Evolutionary conservation across 345 rosid genomes (phyloP), one percentile per base, ranked within the genome.

Genomic region (Orychophragmus violaceus): DNA sequence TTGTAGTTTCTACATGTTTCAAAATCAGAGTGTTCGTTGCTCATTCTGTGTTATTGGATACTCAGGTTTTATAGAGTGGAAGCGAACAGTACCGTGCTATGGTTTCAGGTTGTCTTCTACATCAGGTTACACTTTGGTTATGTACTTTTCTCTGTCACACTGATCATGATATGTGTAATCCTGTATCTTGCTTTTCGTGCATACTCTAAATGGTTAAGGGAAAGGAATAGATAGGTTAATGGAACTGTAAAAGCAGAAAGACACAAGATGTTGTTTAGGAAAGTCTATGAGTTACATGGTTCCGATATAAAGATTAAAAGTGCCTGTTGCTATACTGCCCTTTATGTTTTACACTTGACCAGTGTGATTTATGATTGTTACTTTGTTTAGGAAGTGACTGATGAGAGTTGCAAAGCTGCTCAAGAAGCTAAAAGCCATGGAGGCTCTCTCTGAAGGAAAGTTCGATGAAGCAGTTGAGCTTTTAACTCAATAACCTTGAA

Each of bases 61-160:
- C 25, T 33, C 83, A 90, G 99, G 82, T 94, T 88, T 77, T 94
- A 94, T 78, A 90, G 75, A 75, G 91, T 84, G 68, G 81, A 77
- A n/a, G 82, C 21, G 6, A 83, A 88, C 69, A 76, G 64, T 66
- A 80, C 89, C 23, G 80, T 87, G 78, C 81, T 94, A 50, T 88
- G 99, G 99, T 94, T 90, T 94, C 99, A 94, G 99, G 99, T 94
- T 94, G 90, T 92, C 92, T 81, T 79, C 81, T 74, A n/a, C 17
- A 87, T 74, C 96, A 90, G 93, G 96, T 88, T 81, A 88, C 90
- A 77, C 64, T 81, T 85, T 74, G 19, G 42, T 72, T 84, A n/a
- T n/a, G n/a, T n/a, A n/a, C n/a, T n/a, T n/a, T n/a, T n/a, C n/a
- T 68, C 82, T 77, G 75, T 18, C n/a, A n/a, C n/a, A n/a, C n/a